Conservation (phyloP, 805 yeast species). For the Kuraishia ogatae region DNA sequence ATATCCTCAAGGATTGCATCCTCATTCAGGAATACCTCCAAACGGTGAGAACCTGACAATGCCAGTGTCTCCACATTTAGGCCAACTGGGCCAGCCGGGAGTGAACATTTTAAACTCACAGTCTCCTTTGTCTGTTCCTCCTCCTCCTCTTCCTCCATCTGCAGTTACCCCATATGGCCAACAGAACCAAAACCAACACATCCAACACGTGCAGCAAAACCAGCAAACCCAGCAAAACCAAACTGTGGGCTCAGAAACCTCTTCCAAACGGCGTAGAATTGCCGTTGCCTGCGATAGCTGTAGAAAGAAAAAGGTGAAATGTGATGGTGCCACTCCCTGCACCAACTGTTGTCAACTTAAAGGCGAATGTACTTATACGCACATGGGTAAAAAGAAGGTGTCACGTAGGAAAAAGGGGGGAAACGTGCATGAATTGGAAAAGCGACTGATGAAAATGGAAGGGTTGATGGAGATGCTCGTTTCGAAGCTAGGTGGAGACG, state of each 20-base stretch:
- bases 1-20: not conserved
- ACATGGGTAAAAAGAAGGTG: constrained; percentile 21
- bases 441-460: constrained; percentile 25
- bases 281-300: constrained; percentile 43
- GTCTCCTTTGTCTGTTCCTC: not conserved
- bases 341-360: constrained; percentile 27
- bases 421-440: constrained; percentile 12
- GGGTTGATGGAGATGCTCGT: constrained; percentile 20
- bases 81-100: too few relatives aligned
- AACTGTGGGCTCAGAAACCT: not conserved
- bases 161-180: too few relatives aligned
- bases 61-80: too few relatives aligned
- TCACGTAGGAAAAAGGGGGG: not conserved
- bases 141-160: too few relatives aligned
- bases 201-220: too few relatives aligned
- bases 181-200: too few relatives aligned
- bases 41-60: too few relatives aligned
- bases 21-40: not conserved
- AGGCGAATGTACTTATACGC: constrained; percentile 25
- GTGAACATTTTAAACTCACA: not conserved
- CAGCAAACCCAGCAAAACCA: too few relatives aligned
- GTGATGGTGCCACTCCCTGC: constrained; percentile 39
- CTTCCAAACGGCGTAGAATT: constrained; percentile 23
- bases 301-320: constrained; percentile 38
- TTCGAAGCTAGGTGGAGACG: constrained; percentile 7